phyloP scores from a whole-genome alignment of 1,139 yeast genomes.

The Candida neerlandica region DNA sequence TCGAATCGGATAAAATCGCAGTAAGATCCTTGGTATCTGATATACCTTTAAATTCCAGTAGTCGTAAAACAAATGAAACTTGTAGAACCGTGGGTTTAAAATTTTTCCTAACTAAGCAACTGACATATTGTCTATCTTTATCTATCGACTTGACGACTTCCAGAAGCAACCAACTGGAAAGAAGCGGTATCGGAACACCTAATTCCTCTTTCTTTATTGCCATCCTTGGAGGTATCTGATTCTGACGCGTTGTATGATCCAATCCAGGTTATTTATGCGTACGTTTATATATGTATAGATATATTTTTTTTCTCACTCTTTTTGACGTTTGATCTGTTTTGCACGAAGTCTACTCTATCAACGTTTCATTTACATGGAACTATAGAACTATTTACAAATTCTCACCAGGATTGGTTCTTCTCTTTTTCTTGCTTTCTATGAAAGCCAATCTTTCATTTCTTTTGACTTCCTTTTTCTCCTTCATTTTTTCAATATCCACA shows the following conservation, averaged over 20 bases:
- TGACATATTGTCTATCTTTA: conserved; percentile 15
- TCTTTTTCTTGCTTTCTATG: conserved; percentile 17
- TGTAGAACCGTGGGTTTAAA: conserved; percentile 17
- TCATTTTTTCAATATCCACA: conserved; percentile 23
- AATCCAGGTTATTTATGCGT: not conserved
- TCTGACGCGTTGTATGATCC: too few relatives aligned
- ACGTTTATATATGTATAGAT: too few relatives aligned
- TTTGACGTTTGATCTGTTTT: too few relatives aligned
- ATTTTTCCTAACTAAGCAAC: conserved; percentile 20
- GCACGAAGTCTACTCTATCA: too few relatives aligned
- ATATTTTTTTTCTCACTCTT: too few relatives aligned
- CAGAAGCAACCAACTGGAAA: conserved; percentile 26
- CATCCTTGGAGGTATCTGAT: not conserved
- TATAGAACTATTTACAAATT: not conserved
- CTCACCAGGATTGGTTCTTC: conserved; percentile 6
- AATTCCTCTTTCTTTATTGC: not conserved
- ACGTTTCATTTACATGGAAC: not conserved
- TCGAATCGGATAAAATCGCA: conserved; percentile 34
- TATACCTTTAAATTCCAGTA: conserved; percentile 25
- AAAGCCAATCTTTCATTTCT: conserved; percentile 32
- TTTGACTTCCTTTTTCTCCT: conserved; percentile 40
- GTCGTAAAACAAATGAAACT: conserved; percentile 31
- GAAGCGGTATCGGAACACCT: conserved; percentile 24
- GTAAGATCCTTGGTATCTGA: conserved; percentile 26
- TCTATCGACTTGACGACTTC: conserved; percentile 14